Evolutionary conservation across 768 basidiomycete genomes (phyloP).

Genomic region (Trametopsis cervina): DNA sequence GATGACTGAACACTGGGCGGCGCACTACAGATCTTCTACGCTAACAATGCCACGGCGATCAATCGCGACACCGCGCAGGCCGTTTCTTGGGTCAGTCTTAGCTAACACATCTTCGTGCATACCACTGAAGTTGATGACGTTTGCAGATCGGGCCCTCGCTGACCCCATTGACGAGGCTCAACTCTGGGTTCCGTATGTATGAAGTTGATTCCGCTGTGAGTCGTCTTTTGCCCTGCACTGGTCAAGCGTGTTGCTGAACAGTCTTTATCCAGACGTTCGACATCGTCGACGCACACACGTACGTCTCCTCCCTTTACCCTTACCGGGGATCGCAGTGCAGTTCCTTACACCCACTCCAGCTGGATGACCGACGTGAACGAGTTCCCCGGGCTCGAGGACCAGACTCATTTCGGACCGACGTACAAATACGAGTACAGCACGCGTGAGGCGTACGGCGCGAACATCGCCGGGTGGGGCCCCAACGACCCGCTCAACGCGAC

Average conservation of each 20-base stretch:
- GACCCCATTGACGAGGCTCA: conserved; percentile 63
- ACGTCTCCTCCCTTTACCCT: conserved; percentile 20
- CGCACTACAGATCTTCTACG: conserved; percentile 49
- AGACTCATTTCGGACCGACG: conserved; percentile 51
- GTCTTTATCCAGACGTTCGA: conserved; percentile 55
- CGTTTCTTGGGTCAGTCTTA: conserved; percentile 38
- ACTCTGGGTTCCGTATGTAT: conserved; percentile 70
- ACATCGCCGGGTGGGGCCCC: conserved; percentile 48
- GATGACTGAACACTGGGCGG: background rate
- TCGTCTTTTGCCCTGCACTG: background rate
- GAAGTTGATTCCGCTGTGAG: conserved; percentile 64
- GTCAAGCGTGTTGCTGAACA: background rate
- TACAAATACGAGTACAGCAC: conserved; percentile 63
- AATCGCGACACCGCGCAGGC: conserved; percentile 49
- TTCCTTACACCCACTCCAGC: conserved; percentile 26
- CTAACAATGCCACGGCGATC: conserved; percentile 61
- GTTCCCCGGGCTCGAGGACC: conserved; percentile 51
- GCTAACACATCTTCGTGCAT: background rate
- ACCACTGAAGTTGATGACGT: background rate
- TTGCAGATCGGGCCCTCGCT: conserved; percentile 62
- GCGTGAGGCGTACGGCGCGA: conserved; percentile 56
- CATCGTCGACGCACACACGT: conserved; percentile 74
- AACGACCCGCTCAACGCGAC: conserved; percentile 73
- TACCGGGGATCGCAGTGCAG: background rate
- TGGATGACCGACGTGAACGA: conserved; percentile 59